Percentiles rank a stretch among this genome's conserved stretches.
phyloP scores from a whole-genome alignment of 164 flowering plant genomes.

The Piper longum region DNA sequence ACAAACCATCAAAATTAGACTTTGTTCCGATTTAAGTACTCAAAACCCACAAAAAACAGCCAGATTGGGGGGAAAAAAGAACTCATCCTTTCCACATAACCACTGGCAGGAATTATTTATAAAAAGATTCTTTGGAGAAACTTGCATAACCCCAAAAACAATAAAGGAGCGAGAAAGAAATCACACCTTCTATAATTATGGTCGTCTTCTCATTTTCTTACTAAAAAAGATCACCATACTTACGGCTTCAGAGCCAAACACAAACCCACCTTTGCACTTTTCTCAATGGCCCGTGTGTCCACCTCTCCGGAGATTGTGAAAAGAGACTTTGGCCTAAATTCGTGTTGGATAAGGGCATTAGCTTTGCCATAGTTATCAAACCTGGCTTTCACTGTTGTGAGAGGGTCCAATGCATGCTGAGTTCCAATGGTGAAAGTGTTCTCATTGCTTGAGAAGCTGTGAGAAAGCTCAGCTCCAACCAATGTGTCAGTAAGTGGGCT shows the following conservation, averaged over 20 bases:
- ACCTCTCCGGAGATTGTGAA: slow-evolving; percentile 76
- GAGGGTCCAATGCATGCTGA: slow-evolving; percentile 61
- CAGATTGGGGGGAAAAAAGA: no score
- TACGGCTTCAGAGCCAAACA: slow-evolving; percentile 67
- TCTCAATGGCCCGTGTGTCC: slow-evolving; percentile 67
- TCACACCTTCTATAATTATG: no score
- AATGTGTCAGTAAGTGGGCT: slow-evolving; percentile 56
- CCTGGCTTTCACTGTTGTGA: slow-evolving; percentile 57
- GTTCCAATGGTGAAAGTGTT: slow-evolving; percentile 70
- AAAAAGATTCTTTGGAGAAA: no score
- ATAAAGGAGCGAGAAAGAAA: no score
- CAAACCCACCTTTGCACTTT: slow-evolving; percentile 69
- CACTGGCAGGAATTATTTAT: no score
- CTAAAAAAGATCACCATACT: neutral
- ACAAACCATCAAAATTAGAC: no score
- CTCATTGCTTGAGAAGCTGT: slow-evolving; percentile 50
- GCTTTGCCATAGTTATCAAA: slow-evolving; percentile 63
- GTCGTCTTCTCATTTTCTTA: neutral
- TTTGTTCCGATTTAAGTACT: no score
- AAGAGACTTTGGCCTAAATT: slow-evolving; percentile 71
- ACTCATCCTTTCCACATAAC: no score
- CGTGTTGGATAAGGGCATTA: slow-evolving; percentile 73
- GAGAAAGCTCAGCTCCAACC: slow-evolving; percentile 72
- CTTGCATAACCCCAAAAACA: no score
- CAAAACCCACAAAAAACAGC: no score